These are phyloP conservation scores for Aspergillus cristatus DNA, from an alignment of 495 filamentous ascomycete genomes.

Conservation along the genomic window DNA sequence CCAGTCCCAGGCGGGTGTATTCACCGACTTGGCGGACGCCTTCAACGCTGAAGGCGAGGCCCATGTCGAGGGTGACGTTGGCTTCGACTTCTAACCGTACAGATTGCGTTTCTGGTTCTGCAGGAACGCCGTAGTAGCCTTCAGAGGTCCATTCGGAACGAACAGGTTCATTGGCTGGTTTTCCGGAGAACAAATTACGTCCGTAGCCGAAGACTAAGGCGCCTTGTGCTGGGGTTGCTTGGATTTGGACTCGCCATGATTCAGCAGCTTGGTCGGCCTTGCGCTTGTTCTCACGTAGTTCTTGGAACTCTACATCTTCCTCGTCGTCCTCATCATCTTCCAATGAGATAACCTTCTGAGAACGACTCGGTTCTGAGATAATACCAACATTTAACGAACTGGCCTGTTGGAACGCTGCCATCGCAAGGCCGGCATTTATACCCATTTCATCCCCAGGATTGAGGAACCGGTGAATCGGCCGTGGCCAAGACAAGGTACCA, in stretches of 20 bases:
- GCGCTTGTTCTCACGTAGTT: slow-evolving; percentile 11
- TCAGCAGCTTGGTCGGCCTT: slow-evolving; percentile 20
- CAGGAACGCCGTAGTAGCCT: slow-evolving; percentile 26
- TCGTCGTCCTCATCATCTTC: slow-evolving; percentile 22
- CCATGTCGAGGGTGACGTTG: slow-evolving; percentile 14
- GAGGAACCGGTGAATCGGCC: slow-evolving; percentile 12
- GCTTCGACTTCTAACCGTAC: slow-evolving; percentile 24
- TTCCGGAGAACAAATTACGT: slow-evolving; percentile 35
- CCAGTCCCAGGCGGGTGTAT: slow-evolving; percentile 31
- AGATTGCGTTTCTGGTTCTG: slow-evolving; percentile 23
- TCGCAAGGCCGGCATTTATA: slow-evolving; percentile 13
- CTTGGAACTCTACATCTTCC: slow-evolving; percentile 12
- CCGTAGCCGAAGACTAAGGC: slow-evolving; percentile 27
- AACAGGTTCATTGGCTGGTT: slow-evolving; percentile 18
- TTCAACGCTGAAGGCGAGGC: slow-evolving; percentile 27
- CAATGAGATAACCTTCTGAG: slow-evolving; percentile 3
- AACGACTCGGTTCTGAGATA: slow-evolving; percentile 14
- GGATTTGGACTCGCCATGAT: slow-evolving; percentile 22
- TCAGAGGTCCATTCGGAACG: slow-evolving; percentile 37
- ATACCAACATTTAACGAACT: slow-evolving; percentile 30
- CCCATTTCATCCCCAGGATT: slow-evolving; percentile 15
- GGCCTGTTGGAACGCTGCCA: slow-evolving; percentile 9
- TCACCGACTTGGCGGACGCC: slow-evolving; percentile 31
- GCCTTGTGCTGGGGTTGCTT: slow-evolving; percentile 19
- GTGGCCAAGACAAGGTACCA: slow-evolving; percentile 27